A percentile compares a stretch with the other conserved stretches of the same genome.
These are phyloP conservation scores for Phytophthora lateralis DNA, from an alignment of 352 stramenopile species.

Conservation along the genomic window DNA sequence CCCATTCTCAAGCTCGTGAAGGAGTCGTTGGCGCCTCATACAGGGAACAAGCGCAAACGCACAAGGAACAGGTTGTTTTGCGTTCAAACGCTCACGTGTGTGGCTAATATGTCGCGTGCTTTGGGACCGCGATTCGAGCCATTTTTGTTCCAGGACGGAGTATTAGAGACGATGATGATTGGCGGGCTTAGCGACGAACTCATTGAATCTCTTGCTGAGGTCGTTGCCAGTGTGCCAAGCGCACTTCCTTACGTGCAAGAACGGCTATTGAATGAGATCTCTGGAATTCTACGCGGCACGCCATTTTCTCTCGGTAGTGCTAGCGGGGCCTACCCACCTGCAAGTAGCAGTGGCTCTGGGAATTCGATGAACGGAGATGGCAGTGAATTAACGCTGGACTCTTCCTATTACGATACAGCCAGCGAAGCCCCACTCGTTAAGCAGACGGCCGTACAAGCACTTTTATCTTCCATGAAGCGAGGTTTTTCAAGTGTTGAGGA, in stretches of 20 bases:
- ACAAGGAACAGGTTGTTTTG: slow-evolving; percentile 82
- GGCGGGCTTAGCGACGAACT: slow-evolving; percentile 94
- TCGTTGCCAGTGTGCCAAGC: slow-evolving; percentile 90
- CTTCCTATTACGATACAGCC: slow-evolving; percentile 33
- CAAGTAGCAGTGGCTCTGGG: slow-evolving; percentile 9
- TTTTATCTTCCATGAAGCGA: slow-evolving; percentile 80
- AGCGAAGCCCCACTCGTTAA: slow-evolving; percentile 41
- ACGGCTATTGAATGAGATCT: slow-evolving; percentile 96
- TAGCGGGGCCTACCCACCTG: slow-evolving; percentile 17
- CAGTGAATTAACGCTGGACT: slow-evolving; percentile 29
- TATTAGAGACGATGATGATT: slow-evolving; percentile 88
- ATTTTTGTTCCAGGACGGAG: slow-evolving; percentile 68
- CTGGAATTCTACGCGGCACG: slow-evolving; percentile 90
- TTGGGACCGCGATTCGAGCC: slow-evolving; percentile 67
- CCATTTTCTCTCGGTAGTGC: slow-evolving; percentile 55
- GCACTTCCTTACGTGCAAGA: slow-evolving; percentile 92
- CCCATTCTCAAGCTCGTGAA: slow-evolving; percentile 85
- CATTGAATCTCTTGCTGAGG: slow-evolving; percentile 92
- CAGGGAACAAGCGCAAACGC: slow-evolving; percentile 44
- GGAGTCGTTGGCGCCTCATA: slow-evolving; percentile 64
- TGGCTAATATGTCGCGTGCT: slow-evolving; percentile 74
- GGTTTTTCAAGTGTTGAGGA: slow-evolving; percentile 46
- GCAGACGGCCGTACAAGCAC: slow-evolving; percentile 64
- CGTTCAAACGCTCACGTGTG: slow-evolving; percentile 82
- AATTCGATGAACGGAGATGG: slow-evolving; percentile 18